phyloP scores from a whole-genome alignment of 331 rosid genomes.

The Arachis monticola region DNA sequence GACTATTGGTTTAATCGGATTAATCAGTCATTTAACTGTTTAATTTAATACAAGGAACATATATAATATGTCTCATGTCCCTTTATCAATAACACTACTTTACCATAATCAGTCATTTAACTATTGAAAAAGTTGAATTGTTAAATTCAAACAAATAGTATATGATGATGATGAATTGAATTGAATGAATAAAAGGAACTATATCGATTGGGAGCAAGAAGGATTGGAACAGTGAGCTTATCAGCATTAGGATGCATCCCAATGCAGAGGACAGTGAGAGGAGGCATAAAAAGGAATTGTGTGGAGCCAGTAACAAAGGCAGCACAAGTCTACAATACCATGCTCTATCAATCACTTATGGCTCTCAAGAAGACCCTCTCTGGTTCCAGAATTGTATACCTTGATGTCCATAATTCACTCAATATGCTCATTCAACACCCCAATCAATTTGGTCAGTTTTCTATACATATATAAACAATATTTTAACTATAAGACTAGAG shows the following conservation, averaged over 20 bases:
- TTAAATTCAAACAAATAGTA: no score
- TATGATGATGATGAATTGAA: background rate
- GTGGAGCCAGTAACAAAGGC: constrained; percentile 42
- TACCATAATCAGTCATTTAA: no score
- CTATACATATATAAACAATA: background rate
- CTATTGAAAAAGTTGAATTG: no score
- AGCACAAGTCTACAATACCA: constrained; percentile 53
- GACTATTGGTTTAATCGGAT: no score
- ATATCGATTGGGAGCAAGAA: constrained; percentile 59
- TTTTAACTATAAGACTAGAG: no score
- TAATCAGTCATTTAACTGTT: no score
- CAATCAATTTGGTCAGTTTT: constrained; percentile 44
- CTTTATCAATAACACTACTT: no score
- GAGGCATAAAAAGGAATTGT: constrained; percentile 49
- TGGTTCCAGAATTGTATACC: constrained; percentile 49
- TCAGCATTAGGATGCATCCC: constrained; percentile 66
- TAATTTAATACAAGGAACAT: no score
- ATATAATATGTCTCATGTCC: no score
- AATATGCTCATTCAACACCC: constrained; percentile 44
- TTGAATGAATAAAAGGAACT: constrained; percentile 50
- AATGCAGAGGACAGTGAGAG: constrained; percentile 48
- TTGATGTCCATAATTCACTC: constrained; percentile 39
- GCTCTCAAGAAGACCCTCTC: constrained; percentile 39
- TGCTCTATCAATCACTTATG: constrained; percentile 40
- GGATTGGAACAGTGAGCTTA: constrained; percentile 48